Conservation (phyloP, 805 yeast genomes). For the Barnettozyma botsteinii region DNA sequence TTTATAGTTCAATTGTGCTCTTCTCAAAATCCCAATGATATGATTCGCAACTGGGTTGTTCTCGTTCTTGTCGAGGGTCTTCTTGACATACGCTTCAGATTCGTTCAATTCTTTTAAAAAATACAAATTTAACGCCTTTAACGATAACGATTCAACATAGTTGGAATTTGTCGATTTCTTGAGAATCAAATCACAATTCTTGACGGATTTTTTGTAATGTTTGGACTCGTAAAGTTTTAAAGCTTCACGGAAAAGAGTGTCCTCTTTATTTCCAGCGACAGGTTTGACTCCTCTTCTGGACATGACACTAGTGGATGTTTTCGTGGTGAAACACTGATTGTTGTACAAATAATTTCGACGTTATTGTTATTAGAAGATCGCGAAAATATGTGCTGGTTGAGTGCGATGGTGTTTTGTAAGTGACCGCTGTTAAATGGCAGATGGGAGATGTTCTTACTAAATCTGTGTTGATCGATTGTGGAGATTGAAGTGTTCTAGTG, state of each 20-base stretch:
- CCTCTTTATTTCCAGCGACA: conserved; percentile 48
- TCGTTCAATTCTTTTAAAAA: conserved; percentile 55
- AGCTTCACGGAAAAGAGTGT: conserved; percentile 72
- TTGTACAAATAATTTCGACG: too few species aligned
- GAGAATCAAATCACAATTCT: conserved; percentile 65
- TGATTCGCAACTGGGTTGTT: conserved; percentile 73
- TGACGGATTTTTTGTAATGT: conserved; percentile 82
- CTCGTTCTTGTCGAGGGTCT: conserved; percentile 55
- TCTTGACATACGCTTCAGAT: conserved; percentile 53
- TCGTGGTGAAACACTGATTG: too few species aligned
- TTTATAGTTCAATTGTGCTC: conserved; percentile 59
- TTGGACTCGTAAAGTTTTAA: conserved; percentile 76
- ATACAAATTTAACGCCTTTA: conserved; percentile 71
- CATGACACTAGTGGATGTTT: neutral
- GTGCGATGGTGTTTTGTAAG: too few species aligned
- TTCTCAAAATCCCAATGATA: conserved; percentile 77
- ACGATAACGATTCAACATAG: conserved; percentile 76
- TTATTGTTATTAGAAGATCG: too few species aligned
- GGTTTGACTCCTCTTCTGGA: conserved; percentile 3
- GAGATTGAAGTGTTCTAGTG: too few species aligned
- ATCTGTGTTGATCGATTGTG: too few species aligned
- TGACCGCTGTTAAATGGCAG: too few species aligned
- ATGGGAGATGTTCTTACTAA: too few species aligned
- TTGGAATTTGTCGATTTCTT: conserved; percentile 73
- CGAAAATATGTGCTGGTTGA: too few species aligned